Base-by-base conservation (phyloP, 345 rosid genomes). In the Rhizophora apiculata region DNA sequence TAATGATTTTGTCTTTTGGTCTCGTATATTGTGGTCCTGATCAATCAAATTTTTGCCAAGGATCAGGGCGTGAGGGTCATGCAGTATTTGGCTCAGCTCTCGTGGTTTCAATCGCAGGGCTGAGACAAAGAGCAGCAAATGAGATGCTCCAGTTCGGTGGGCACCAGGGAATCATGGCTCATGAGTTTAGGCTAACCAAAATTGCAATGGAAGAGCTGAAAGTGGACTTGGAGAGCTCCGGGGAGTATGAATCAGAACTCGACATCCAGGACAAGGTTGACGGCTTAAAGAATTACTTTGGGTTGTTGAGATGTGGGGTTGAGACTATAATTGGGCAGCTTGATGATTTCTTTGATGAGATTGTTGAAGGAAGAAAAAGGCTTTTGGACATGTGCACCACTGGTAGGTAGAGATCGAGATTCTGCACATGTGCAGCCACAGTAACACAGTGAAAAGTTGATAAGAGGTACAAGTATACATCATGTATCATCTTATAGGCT, bases 341-440 rank as follows among this genome's bases (percentile, higher is more conserved):
- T 73, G 98, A 93, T 84, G 96, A 89, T 83, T 85, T 93, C 83
- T 84, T 89, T 73, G 93, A 93, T 79, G 97, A 93, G 73, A 89
- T 89, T 68, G 94, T 91, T 73, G 94, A 91, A 74, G 96, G 91
- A 59, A 88, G 97, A 60, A 85, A 88, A 82, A 84, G 81, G 76
- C 89, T 89, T 73, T 74, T 87, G 82, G 94, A 91, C 83, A 72
- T 90, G 79, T 90, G 92, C 84, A 83, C 82, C 73, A 76, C 73
- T 73, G 49, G 48, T 15, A 29, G 59, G 46, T 22, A 24, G 8
- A 26, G 54, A 65, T 29, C 59, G 70, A 78, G 37, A 60, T 26
- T 53, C 34, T 56, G 49, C 19, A 61, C 46, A 21, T 36, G 26
- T 43, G 46, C 54, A 13, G 18, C 49, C 49, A 13, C 49, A 43